phyloP scores from a whole-genome alignment of 768 basidiomycete species.

The Lactarius psammicola region DNA sequence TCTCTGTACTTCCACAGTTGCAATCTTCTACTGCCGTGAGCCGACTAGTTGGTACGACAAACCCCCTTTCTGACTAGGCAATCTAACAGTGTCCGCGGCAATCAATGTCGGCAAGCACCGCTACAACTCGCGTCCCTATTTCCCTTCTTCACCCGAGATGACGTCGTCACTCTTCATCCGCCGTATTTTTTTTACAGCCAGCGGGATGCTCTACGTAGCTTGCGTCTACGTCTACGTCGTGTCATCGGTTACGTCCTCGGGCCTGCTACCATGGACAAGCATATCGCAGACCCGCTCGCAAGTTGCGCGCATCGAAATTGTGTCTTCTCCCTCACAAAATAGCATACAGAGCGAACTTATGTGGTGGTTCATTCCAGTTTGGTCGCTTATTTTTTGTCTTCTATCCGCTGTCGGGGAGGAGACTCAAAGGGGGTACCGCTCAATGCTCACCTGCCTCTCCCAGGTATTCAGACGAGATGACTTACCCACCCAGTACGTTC shows the following conservation, averaged over 20 bases:
- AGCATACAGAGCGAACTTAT: slow-evolving; percentile 19
- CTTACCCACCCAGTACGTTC: slow-evolving; percentile 26
- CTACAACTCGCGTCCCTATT: slow-evolving; percentile 15
- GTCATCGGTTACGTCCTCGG: slow-evolving; percentile 20
- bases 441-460: slow-evolving; percentile 15
- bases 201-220: slow-evolving; percentile 24
- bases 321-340: slow-evolving; percentile 5
- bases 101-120: slow-evolving; percentile 23
- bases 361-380: slow-evolving; percentile 29
- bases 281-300: slow-evolving; percentile 22
- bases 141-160: slow-evolving; percentile 24
- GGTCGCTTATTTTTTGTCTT: slow-evolving; percentile 24
- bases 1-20: slow-evolving; percentile 21
- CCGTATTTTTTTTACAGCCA: slow-evolving; percentile 13
- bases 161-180: slow-evolving; percentile 21
- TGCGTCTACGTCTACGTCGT: slow-evolving; percentile 17
- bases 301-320: slow-evolving; percentile 16
- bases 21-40: slow-evolving; percentile 26
- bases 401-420: slow-evolving; percentile 23
- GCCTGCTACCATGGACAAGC: slow-evolving; percentile 21
- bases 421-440: slow-evolving; percentile 20
- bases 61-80: neutral
- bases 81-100: slow-evolving; percentile 19
- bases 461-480: neutral
- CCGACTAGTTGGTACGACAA: neutral